Base-by-base conservation (phyloP, 371 early-diverging fungal species). In the Haplosporangium sp. region DNA sequence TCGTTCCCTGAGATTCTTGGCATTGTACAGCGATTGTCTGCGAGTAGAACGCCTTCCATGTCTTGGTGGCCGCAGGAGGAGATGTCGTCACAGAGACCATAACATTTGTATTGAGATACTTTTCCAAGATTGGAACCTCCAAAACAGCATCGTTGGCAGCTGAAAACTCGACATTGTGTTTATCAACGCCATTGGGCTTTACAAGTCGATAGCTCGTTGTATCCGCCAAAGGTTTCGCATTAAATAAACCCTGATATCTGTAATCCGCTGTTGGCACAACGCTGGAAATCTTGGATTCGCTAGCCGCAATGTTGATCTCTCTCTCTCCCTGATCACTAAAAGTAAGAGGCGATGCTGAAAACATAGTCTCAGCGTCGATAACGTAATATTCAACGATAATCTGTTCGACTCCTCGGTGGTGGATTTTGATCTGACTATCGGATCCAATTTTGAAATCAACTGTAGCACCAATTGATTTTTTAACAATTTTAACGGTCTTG, bases 281-380 rank as follows among this genome's bases (percentile, higher is more conserved):
- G 35, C 58, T 56, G 1, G 38, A 37, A 9, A 37, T 9, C n/a
- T 13, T 63, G 3, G 59, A 35, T 27, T 19, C 69, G 45, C n/a
- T 63, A 1, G 65, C 61, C 5, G 48, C 62, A 11, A 65, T 35
- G 17, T 61, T 71, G 34, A 61, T 63, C 60, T 74, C 72, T 37
- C 55, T 66, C 61, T 78, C 71, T 35, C 76, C 69, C 27, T 81
- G 72, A 7, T 81, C 82, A n/a, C 65, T 69, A 53, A 81, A 81
- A 19, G 82, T 75, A n/a, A 81, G 60, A 4, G 82, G 82, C 5
- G 75, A 71, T 38, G 71, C 77, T 0, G 90, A 90, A 66, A 91
- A 91, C 86, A 89, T 88, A 50, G 86, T 85, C 71, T 91, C 91
- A n/a, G 87, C 85, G 59, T 91, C 86, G 67, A 89, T 86, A 42